phyloP scores from a whole-genome alignment of 169 alveolate species.

The Plasmodium yoelii region DNA sequence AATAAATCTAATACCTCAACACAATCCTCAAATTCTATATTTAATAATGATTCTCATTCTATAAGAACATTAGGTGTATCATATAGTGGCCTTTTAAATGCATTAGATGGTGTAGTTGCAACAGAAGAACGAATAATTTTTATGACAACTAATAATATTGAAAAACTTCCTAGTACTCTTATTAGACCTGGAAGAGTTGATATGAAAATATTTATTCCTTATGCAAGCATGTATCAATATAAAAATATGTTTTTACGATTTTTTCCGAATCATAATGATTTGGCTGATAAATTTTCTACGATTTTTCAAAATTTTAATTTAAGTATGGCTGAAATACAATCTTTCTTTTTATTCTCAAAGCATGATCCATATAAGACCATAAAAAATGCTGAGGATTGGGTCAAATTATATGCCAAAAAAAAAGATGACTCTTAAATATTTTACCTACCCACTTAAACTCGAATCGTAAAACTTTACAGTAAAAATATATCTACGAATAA shows the following conservation, averaged over 20 bases:
- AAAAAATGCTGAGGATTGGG: slow-evolving; percentile 81
- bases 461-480: no score
- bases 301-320: slow-evolving; percentile 72
- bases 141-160: slow-evolving; percentile 88
- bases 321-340: slow-evolving; percentile 89
- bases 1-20: background rate
- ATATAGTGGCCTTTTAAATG: slow-evolving; percentile 89
- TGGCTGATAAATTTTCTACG: slow-evolving; percentile 79
- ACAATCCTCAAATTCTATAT: background rate
- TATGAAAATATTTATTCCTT: slow-evolving; percentile 84
- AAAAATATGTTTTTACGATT: slow-evolving; percentile 82
- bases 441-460: no score
- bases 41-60: background rate
- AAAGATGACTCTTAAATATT: background rate
- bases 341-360: slow-evolving; percentile 84
- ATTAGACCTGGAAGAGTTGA: slow-evolving; percentile 90
- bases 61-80: slow-evolving; percentile 82
- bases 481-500: no score
- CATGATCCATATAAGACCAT: slow-evolving; percentile 80
- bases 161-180: slow-evolving; percentile 83
- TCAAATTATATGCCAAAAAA: slow-evolving; percentile 66
- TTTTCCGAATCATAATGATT: slow-evolving; percentile 81
- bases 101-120: slow-evolving; percentile 89
- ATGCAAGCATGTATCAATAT: slow-evolving; percentile 83
- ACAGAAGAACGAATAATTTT: slow-evolving; percentile 88